Base-by-base conservation (phyloP, 2,329 filamentous ascomycete species). In the Penicillium brasilianum region DNA sequence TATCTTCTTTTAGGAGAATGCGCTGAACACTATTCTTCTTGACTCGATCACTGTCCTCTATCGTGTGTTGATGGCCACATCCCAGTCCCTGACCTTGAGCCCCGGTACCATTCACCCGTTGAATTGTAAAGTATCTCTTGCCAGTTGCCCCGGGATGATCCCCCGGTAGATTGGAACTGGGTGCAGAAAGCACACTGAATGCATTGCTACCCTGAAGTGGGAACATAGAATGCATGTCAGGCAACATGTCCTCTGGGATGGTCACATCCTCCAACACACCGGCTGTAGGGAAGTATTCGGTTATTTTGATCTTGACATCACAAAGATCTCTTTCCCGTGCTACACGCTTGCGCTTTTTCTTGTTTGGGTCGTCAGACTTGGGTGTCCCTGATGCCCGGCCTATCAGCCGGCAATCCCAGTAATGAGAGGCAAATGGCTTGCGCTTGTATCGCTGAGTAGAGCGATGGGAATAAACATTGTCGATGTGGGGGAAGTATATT, bases 291-390 rank as follows among this genome's bases (percentile, higher is more conserved):
- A 90, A 89, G 77, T 91, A 91, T 75, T 93, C 90, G 2, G 90
- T 92, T 61, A 93, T 91, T 75, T 93, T 93, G 74, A 93, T 92
- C 78, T 93, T 93, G 65, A 93, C 90, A 74, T 93, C 90, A 74
- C 91, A 94, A n/a, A 93, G 82, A 77, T 93, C 89, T 13, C 89
- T 83, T 74, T 91, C 87, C 44, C 91, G 83, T n/a, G 88, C 88
- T 37, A 84, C 87, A 28, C 91, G 87, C 77, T 92, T 93, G 39
- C 91, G 85, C 76, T 92, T 93, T 82, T 92, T 93, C 80, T 92
- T 93, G 73, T 87, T 88, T 0, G 91, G 90, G 69, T 93, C 90
- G 50, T 90, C 87, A 0, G 89, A 91, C 74, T 93, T 93, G 61
- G 89, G 88, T 4, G 90, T 93, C 32, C 91, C 91, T 0, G 90